Conservation (phyloP, 2,329 filamentous ascomycete genomes). For the Colletotrichum nymphaeae region DNA sequence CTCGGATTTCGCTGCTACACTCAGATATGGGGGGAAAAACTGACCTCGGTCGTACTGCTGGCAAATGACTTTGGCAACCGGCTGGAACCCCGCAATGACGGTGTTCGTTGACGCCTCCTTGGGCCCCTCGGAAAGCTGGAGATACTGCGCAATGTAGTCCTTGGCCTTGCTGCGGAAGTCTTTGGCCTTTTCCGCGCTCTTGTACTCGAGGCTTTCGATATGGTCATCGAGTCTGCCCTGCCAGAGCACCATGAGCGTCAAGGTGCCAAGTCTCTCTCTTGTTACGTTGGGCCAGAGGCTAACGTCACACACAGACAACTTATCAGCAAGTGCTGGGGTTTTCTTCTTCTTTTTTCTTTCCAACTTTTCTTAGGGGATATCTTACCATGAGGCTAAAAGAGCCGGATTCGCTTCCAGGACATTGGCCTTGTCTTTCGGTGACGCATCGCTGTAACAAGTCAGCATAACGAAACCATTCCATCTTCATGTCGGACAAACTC, state of each 20-base stretch:
- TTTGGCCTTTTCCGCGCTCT: slow-evolving; percentile 5
- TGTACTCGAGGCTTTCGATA: slow-evolving; percentile 28
- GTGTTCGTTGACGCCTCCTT: neutral
- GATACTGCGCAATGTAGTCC: slow-evolving; percentile 21
- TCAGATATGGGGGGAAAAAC: neutral
- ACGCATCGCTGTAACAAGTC: neutral
- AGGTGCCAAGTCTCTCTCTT: slow-evolving; percentile 2
- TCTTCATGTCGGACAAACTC: neutral
- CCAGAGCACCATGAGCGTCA: slow-evolving; percentile 32
- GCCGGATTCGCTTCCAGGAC: slow-evolving; percentile 28
- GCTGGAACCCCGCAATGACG: slow-evolving; percentile 13
- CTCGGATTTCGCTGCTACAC: no score
- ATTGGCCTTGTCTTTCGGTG: slow-evolving; percentile 7
- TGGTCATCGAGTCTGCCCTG: slow-evolving; percentile 33
- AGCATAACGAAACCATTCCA: neutral
- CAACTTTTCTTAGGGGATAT: no score
- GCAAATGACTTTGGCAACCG: slow-evolving; percentile 20
- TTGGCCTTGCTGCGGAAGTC: slow-evolving; percentile 22
- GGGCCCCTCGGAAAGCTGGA: slow-evolving; percentile 7
- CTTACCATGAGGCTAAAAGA: slow-evolving; percentile 29
- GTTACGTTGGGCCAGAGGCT: slow-evolving; percentile 30
- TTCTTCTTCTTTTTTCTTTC: no score
- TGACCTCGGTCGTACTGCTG: slow-evolving; percentile 21
- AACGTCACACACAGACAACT: neutral
- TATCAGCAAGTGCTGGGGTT: slow-evolving; percentile 7